Evolutionary conservation across 1,284 basidiomycete species (phyloP).

Genomic region (Mycosarcoma maydis): DNA sequence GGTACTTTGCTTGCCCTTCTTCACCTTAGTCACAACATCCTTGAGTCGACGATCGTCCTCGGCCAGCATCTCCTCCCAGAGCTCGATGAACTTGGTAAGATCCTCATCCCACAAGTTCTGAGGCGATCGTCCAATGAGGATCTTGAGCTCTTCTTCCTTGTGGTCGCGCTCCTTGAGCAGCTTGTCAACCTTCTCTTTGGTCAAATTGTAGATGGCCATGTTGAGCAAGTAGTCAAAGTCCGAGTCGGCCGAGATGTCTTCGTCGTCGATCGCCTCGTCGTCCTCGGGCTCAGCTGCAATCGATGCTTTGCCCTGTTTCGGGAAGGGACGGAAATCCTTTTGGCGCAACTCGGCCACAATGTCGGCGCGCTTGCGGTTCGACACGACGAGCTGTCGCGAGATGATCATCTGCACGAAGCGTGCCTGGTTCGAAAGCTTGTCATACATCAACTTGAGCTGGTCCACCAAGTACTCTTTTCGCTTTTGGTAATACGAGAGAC

Average conservation of each 20-base stretch:
- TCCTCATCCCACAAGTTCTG: slow-evolving; percentile 91
- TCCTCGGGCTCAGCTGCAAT: slow-evolving; percentile 74
- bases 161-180: slow-evolving; percentile 81
- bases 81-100: slow-evolving; percentile 81
- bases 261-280: slow-evolving; percentile 72
- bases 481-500: slow-evolving; percentile 85
- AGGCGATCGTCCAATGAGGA: slow-evolving; percentile 80
- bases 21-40: slow-evolving; percentile 67
- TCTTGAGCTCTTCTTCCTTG: slow-evolving; percentile 85
- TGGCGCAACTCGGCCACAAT: slow-evolving; percentile 86
- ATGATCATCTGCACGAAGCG: slow-evolving; percentile 98
- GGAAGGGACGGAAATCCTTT: slow-evolving; percentile 85
- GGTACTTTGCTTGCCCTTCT: slow-evolving; percentile 72
- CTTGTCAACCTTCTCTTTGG: slow-evolving; percentile 91
- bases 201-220: slow-evolving; percentile 95
- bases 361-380: slow-evolving; percentile 88
- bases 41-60: slow-evolving; percentile 73
- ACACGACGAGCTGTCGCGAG: slow-evolving; percentile 83
- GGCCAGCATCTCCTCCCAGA: slow-evolving; percentile 78
- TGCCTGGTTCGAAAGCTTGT: slow-evolving; percentile 91
- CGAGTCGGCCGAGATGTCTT: slow-evolving; percentile 70
- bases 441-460: slow-evolving; percentile 83
- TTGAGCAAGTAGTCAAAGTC: slow-evolving; percentile 95
- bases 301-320: slow-evolving; percentile 76
- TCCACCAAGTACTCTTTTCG: slow-evolving; percentile 83